phyloP scores from a whole-genome alignment of 345 rosid species.

The Camelina neglecta region DNA sequence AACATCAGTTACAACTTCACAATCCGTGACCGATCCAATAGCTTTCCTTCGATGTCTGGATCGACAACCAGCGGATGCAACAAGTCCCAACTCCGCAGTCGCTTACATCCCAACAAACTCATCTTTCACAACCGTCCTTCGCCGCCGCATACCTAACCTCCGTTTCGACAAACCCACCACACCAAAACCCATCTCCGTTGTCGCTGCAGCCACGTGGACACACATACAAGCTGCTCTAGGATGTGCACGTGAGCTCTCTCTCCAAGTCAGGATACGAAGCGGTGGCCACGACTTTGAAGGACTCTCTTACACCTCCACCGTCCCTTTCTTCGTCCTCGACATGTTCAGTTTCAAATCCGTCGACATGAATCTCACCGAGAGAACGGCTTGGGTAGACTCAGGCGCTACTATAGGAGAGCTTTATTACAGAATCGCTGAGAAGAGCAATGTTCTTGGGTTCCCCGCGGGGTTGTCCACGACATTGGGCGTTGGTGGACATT shows the following conservation, averaged over 20 bases:
- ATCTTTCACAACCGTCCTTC: slow-evolving; percentile 43
- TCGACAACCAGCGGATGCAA: slow-evolving; percentile 11
- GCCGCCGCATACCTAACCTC: slow-evolving; percentile 47
- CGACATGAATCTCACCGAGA: slow-evolving; percentile 32
- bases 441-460: slow-evolving; percentile 47
- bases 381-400: slow-evolving; percentile 49
- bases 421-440: slow-evolving; percentile 46
- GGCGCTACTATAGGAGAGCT: slow-evolving; percentile 52
- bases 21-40: slow-evolving; percentile 24
- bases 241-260: slow-evolving; percentile 41
- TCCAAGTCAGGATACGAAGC: slow-evolving; percentile 52
- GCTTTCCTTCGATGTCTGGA: slow-evolving; percentile 37
- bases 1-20: slow-evolving; percentile 24
- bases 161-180: slow-evolving; percentile 48
- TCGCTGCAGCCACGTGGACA: slow-evolving; percentile 39
- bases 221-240: slow-evolving; percentile 49
- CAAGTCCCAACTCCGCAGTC: slow-evolving; percentile 28
- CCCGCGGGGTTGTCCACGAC: slow-evolving; percentile 54
- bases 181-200: slow-evolving; percentile 50
- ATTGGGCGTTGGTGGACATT: slow-evolving; percentile 60
- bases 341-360: slow-evolving; percentile 41
- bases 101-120: slow-evolving; percentile 42
- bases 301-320: slow-evolving; percentile 50
- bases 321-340: slow-evolving; percentile 53
- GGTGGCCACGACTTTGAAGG: slow-evolving; percentile 65